Evolutionary conservation across 2,329 filamentous ascomycete genomes (phyloP).

Genomic region (Hypomyces rosellus): DNA sequence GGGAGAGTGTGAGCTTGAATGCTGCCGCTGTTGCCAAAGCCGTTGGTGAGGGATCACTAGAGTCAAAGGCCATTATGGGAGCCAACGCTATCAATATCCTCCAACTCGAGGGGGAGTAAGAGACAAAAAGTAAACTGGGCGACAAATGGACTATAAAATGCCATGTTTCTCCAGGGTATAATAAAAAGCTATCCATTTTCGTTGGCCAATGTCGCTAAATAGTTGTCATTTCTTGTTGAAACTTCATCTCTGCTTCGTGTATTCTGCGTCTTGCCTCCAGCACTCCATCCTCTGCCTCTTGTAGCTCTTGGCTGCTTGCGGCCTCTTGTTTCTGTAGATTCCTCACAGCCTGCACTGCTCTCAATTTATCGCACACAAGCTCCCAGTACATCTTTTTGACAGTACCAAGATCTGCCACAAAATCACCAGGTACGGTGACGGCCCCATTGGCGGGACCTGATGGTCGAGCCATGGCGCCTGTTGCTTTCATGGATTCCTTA

Average conservation of each 20-base stretch:
- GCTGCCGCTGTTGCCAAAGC: slow-evolving; percentile 47
- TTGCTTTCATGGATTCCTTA: slow-evolving; percentile 28
- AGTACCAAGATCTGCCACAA: slow-evolving; percentile 22
- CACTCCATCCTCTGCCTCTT: slow-evolving; percentile 24
- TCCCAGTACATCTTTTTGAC: slow-evolving; percentile 33
- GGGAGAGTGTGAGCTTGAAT: slow-evolving; percentile 59
- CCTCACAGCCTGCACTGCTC: slow-evolving; percentile 32
- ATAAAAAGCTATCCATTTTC: background rate
- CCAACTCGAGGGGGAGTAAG: slow-evolving; percentile 22
- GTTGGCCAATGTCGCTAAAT: slow-evolving; percentile 7
- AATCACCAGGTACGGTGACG: slow-evolving; percentile 32
- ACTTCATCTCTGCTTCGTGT: slow-evolving; percentile 32
- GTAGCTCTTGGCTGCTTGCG: slow-evolving; percentile 20
- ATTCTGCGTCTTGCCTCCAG: slow-evolving; percentile 27
- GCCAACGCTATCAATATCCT: slow-evolving; percentile 52
- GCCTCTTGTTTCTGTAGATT: slow-evolving; percentile 22
- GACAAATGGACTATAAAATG: background rate
- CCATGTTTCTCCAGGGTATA: background rate
- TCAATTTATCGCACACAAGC: slow-evolving; percentile 35
- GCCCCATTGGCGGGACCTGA: slow-evolving; percentile 28
- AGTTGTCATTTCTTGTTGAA: slow-evolving; percentile 23
- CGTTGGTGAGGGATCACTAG: slow-evolving; percentile 38
- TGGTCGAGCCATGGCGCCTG: slow-evolving; percentile 14
- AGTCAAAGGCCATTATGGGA: slow-evolving; percentile 50
- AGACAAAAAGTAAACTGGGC: background rate